Evolutionary conservation across 768 basidiomycete species (phyloP), one percentile per base, ranked within the genome.

Genomic region (Leccinum rimulosum): DNA sequence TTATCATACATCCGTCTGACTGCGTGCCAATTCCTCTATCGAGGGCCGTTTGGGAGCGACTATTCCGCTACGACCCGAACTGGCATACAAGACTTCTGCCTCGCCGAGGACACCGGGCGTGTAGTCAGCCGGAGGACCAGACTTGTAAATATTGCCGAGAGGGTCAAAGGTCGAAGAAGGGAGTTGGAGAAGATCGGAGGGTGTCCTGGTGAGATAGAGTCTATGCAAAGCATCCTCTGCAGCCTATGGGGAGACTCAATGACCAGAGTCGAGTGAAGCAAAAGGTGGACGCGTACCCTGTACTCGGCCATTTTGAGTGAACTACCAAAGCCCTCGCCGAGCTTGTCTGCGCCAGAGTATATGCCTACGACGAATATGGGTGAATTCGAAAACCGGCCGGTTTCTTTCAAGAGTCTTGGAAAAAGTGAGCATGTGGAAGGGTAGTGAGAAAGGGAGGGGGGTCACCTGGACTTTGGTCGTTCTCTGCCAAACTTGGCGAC

Each of bases 321-420:
- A 64, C 85, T 88, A 54, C 97, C 97, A 68, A 95, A 93, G 14
- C 95, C 95, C 74, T 99, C 95, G 6, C 95, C 93, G 2, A 99
- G 83, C 74, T 97, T 84, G 71, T 84, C 91, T 58, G 75, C 79
- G 43, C 86, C 93, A 25, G 86, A 91, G 72, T 84, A 98, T 59
- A 97, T 89, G 17, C 94, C 97, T n/a, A 96, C 89, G n/a, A 97
- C 89, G 73, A 90, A 99, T 40, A 95, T 82, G 1, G 97, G 95
- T 3, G 93, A 88, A 65, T 91, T 91, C 1, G 93, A 90, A 64
- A 86, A 86, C 50, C 95, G 88, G 69, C 97, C 97, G 0, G 95
- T 94, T 73, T 98, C 95, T 69, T 89, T 93, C 59, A 99, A 76
- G 55, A 99, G 74, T 71, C 94, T 43, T 95, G 59, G 35, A 15